Evolutionary conservation across 2,329 filamentous ascomycete genomes (phyloP).

Genomic region (Sphaerulina musiva): DNA sequence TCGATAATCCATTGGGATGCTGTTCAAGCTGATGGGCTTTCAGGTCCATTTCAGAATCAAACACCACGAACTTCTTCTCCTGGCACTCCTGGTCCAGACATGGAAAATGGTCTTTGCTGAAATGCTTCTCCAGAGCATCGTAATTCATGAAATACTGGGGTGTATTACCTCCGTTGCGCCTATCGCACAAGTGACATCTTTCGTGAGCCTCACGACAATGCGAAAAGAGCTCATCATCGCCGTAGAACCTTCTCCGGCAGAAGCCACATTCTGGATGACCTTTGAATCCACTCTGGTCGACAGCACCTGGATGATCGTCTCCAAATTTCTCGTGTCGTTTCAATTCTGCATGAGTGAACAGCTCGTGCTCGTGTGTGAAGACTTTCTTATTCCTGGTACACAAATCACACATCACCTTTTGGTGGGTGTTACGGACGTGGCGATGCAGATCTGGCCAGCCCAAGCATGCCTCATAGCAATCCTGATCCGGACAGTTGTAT

Average conservation of each 20-base stretch:
- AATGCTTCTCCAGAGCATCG: conserved; percentile 77
- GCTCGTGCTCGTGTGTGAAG: conserved; percentile 93
- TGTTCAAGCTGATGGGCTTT: conserved; percentile 85
- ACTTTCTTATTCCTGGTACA: conserved; percentile 95
- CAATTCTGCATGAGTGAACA: conserved; percentile 76
- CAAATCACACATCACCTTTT: conserved; percentile 83
- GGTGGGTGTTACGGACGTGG: conserved; percentile 75
- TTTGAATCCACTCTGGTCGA: conserved; percentile 91
- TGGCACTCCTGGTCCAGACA: conserved; percentile 81
- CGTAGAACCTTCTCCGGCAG: conserved; percentile 87
- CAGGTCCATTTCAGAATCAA: conserved; percentile 87
- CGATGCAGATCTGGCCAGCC: conserved; percentile 72
- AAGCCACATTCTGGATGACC: conserved; percentile 93
- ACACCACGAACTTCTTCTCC: conserved; percentile 97
- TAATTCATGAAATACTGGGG: conserved; percentile 93
- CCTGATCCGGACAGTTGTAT: conserved; percentile 86
- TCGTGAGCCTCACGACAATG: conserved; percentile 94
- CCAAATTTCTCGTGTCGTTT: conserved; percentile 83
- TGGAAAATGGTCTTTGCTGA: conserved; percentile 76
- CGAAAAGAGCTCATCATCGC: conserved; percentile 86
- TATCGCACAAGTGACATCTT: conserved; percentile 88
- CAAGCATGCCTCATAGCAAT: conserved; percentile 78
- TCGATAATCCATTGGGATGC: conserved; percentile 73
- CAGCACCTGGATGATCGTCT: conserved; percentile 81
- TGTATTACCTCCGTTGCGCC: conserved; percentile 54